Base-by-base conservation (phyloP, 495 filamentous ascomycete genomes). In the Aspergillus ellipticus region DNA sequence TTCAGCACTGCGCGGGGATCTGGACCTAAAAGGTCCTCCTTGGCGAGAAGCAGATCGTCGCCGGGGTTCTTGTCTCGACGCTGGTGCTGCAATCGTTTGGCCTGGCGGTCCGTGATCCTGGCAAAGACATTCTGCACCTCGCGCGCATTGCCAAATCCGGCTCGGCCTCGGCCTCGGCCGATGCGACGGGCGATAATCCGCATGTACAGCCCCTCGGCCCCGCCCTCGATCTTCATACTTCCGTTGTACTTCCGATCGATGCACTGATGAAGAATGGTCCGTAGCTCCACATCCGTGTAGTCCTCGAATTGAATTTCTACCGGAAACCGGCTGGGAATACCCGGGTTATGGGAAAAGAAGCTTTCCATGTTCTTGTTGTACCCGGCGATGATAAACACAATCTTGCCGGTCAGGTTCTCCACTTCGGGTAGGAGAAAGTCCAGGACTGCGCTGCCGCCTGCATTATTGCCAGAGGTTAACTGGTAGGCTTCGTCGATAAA, bases 401-500 rank as follows among this genome's bases (percentile, higher is more conserved):
- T 67, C 65, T 89, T 89, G 1, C 90, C 90, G 1, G 76, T 82
- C 16, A 84, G 71, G 41, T 90, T 89, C 65, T 93, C 89, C 26
- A 91, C 80, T 58, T 92, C 87, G 0, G 85, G 82, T 0, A 95
- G 79, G 0, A 93, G 72, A 55, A 84, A 90, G 55, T 93, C 87
- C 9, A 95, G 76, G 1, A 90, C 88, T 26, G 10, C 10, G 4
- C 22, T 47, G 2, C 45, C 45, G 8, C 89, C 88, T 4, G 75
- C 79, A 28, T 60, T 55, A 26, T 66, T 77, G 22, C 68, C 63
- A 10, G 63, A 65, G 0, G 75, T 68, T 0, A 92, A 75, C 63
- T 90, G 87, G 63, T 92, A 91, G 0, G 89, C 88, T 68, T 92
- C 89, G 52, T 92, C 89, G 15, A 92, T 83, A 60, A 87, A 78